phyloP scores from a whole-genome alignment of 805 yeast genomes.

The Metschnikowia proteae region DNA sequence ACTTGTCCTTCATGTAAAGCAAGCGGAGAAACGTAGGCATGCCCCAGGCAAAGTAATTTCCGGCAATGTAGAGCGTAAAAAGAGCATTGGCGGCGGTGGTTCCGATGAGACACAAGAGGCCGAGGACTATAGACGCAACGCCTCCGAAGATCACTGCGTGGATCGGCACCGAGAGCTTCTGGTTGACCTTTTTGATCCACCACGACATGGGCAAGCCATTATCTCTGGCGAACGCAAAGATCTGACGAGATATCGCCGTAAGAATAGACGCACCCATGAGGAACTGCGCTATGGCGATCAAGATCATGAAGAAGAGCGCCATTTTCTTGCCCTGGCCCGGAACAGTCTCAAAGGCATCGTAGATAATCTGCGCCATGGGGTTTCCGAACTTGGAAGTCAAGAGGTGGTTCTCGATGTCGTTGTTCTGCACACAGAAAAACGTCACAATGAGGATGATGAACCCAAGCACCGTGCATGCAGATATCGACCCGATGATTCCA shows the following conservation, averaged over 20 bases:
- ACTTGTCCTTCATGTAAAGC: slow-evolving; percentile 45
- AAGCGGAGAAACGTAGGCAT: slow-evolving; percentile 49
- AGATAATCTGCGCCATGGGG: slow-evolving; percentile 62
- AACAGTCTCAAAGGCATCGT: slow-evolving; percentile 44
- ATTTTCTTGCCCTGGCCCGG: slow-evolving; percentile 47
- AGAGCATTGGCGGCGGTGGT: slow-evolving; percentile 63
- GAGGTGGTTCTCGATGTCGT: slow-evolving; percentile 24
- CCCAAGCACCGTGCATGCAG: slow-evolving; percentile 57
- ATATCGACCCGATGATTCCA: slow-evolving; percentile 58
- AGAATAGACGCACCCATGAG: slow-evolving; percentile 63
- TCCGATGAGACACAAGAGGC: slow-evolving; percentile 56
- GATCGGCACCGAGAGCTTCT: slow-evolving; percentile 56
- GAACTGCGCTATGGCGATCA: slow-evolving; percentile 58
- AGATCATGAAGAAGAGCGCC: slow-evolving; percentile 61
- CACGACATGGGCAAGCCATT: slow-evolving; percentile 59
- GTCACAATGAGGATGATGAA: slow-evolving; percentile 51
- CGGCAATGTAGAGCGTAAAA: slow-evolving; percentile 60
- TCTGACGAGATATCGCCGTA: slow-evolving; percentile 64
- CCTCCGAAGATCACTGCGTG: slow-evolving; percentile 53
- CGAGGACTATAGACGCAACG: slow-evolving; percentile 46
- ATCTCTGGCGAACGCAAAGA: slow-evolving; percentile 76
- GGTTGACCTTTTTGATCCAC: slow-evolving; percentile 54
- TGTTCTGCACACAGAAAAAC: slow-evolving; percentile 52
- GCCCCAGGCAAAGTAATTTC: slow-evolving; percentile 62
- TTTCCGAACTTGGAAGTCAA: slow-evolving; percentile 39